Conservation (phyloP, 108 stramenopile species). For the Phaeodactylum tricornutum region DNA sequence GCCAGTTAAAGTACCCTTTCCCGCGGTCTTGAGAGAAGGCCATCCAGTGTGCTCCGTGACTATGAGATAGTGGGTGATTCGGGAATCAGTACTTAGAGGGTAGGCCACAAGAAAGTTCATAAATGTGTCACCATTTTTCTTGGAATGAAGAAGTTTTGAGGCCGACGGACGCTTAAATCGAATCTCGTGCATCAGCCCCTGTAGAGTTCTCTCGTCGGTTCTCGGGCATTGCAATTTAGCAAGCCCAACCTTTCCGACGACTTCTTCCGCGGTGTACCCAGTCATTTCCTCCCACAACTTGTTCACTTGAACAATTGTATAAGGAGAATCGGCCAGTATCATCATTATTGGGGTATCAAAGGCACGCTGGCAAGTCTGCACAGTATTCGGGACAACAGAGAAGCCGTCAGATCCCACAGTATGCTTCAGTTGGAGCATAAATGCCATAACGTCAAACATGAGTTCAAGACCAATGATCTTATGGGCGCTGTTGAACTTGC, state of each 20-base stretch:
- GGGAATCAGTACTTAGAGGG: conserved; percentile 76
- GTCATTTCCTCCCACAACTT: conserved; percentile 84
- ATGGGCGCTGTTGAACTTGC: conserved; percentile 82
- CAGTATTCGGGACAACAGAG: conserved; percentile 78
- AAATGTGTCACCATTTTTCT: conserved; percentile 48
- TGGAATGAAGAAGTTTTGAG: conserved; percentile 61
- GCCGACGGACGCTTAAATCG: conserved; percentile 68
- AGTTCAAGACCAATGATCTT: conserved; percentile 83
- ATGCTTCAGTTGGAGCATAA: conserved; percentile 96
- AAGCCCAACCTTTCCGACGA: conserved; percentile 69
- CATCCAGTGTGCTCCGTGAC: conserved; percentile 47
- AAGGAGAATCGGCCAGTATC: conserved; percentile 72
- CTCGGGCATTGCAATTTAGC: conserved; percentile 57
- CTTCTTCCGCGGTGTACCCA: conserved; percentile 71
- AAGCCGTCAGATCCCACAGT: conserved; percentile 75
- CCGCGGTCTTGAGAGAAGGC: too few relatives aligned
- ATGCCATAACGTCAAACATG: conserved; percentile 97
- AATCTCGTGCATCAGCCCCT: conserved; percentile 58
- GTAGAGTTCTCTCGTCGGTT: conserved; percentile 33
- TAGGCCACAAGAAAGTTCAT: conserved; percentile 52
- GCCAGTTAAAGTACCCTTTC: too few relatives aligned
- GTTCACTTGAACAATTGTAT: conserved; percentile 84
- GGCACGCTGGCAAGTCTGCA: conserved; percentile 70
- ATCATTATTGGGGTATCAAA: conserved; percentile 81
- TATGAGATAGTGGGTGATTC: conserved; percentile 71